Conservation (phyloP, 1,284 basidiomycete genomes). For the Farysia itapuensis region DNA sequence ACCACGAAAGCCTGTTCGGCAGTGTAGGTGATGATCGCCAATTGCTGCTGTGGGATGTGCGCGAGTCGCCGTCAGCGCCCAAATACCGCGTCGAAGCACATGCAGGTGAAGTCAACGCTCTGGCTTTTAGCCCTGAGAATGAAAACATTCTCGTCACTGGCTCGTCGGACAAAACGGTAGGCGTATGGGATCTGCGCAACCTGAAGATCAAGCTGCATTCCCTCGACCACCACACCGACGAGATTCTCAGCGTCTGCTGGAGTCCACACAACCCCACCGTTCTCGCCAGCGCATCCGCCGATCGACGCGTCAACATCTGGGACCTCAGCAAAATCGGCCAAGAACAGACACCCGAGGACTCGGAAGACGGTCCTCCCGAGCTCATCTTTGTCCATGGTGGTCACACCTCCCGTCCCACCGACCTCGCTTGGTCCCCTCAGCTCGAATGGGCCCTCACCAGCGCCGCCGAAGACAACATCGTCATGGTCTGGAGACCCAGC, state of each 20-base stretch:
- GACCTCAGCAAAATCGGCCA: slow-evolving; percentile 88
- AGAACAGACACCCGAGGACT: slow-evolving; percentile 95
- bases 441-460: slow-evolving; percentile 53
- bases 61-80: slow-evolving; percentile 68
- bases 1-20: slow-evolving; percentile 81
- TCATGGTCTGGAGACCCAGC: slow-evolving; percentile 51
- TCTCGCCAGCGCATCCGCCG: slow-evolving; percentile 70
- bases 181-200: slow-evolving; percentile 83
- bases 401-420: slow-evolving; percentile 55
- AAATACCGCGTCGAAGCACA: slow-evolving; percentile 75
- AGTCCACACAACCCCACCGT: slow-evolving; percentile 75
- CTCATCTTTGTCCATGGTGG: slow-evolving; percentile 58
- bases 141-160: slow-evolving; percentile 88
- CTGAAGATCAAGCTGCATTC: slow-evolving; percentile 76
- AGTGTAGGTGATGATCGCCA: slow-evolving; percentile 97
- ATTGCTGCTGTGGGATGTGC: slow-evolving; percentile 93
- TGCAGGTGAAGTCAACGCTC: slow-evolving; percentile 83
- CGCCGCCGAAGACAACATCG: slow-evolving; percentile 57
- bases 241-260: slow-evolving; percentile 92
- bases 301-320: slow-evolving; percentile 93
- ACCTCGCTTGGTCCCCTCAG: slow-evolving; percentile 55
- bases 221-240: slow-evolving; percentile 91
- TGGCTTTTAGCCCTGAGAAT: slow-evolving; percentile 82
- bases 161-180: slow-evolving; percentile 90
- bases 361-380: slow-evolving; percentile 86